Base-by-base conservation (phyloP, 331 rosid genomes). In the Spiraea crenata region DNA sequence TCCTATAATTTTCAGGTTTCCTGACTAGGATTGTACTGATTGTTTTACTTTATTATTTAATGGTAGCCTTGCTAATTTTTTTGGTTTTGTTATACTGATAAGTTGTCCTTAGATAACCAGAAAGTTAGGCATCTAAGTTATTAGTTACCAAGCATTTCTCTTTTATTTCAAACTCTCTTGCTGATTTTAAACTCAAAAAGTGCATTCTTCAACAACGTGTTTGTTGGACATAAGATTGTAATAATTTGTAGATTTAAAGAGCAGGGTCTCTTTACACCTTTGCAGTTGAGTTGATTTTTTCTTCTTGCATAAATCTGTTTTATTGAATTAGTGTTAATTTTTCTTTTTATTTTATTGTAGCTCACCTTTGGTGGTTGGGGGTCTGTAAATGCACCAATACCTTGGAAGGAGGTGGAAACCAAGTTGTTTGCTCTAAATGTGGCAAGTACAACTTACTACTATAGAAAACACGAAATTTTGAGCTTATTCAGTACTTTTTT, bases 341-440 rank as follows among this genome's bases (percentile, higher is more conserved):
- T 48, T 49, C 15, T 55, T 65, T 67, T 42, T 72, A 47, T 82
- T 15, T 19, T 52, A 60, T 69, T 81, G 85, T 85, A 93, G 98
- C 84, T 93, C 49, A 81, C 87, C 70, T 81, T 88, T 81, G 89
- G 89, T 74, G 92, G 93, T 70, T 88, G 93, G 90, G 82, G 86
- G 71, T 81, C 89, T 73, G 83, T 80, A 48, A 90, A 82, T 85
- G 82, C 79, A 38, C 87, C 89, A 71, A 87, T 93, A 72, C 91
- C 89, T 60, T 93, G 98, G 98, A 85, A 81, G 80, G 98, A 85
- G 77, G 92, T 93, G 81, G 98, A 93, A 84, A 88, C 96, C 89
- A 93, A 93, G 79, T 86, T 93, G 67, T 93, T 90, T 89, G 87
- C 89, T 71, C 97, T 93, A 64, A 90, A 88, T 82, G 95, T 86